Evolutionary conservation across 202 grass and related monocot species (phyloP), one percentile per base, ranked within the genome.

Genomic region (Cymbopogon flexuosus): DNA sequence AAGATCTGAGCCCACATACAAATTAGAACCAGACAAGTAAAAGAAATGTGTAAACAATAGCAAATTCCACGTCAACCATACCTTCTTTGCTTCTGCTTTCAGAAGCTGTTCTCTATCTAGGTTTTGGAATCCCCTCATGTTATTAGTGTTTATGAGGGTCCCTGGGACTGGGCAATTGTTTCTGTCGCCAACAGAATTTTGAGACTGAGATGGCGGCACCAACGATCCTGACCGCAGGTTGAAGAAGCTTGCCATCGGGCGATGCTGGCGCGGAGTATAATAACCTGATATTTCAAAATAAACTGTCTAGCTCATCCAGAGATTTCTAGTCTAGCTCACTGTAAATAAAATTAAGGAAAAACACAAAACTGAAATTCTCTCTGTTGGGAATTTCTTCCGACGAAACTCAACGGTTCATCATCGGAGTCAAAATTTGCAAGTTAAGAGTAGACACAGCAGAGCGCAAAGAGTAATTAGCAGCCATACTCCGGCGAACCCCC

Each of bases 141-240:
- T 98, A 77, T 98, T 98, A 76, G 87, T 98, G 62, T 98, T 98
- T 66, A 93, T 75, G 67, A 98, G 79, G 41, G 83, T 94, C 74
- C 95, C 95, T 16, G 86, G 84, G 43, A 98, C 72, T 33, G 84
- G 92, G 34, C 95, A 98, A 47, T 77, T 81, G 77, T 89, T 91
- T 77, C 90, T 84, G 35, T 73, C 42, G 16, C 86, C 86, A 75
- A 24, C 40, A 8, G 79, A 46, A 34, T 71, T 79, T 31, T 19
- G 41, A 61, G 67, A 42, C 65, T 19, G 41, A 61, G 67, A 49
- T 70, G 72, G 47, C 8, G 52, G 40, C 4, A 24, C 84, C 34
- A 98, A 34, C 8, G 95, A 98, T 69, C 88, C 88, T 13, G 68
- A 30, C 21, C 54, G 57, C 27, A 98, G 79, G 24, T 76, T 89